Conservation (phyloP, 176 grass and related monocot species). For the Carex pumila region DNA sequence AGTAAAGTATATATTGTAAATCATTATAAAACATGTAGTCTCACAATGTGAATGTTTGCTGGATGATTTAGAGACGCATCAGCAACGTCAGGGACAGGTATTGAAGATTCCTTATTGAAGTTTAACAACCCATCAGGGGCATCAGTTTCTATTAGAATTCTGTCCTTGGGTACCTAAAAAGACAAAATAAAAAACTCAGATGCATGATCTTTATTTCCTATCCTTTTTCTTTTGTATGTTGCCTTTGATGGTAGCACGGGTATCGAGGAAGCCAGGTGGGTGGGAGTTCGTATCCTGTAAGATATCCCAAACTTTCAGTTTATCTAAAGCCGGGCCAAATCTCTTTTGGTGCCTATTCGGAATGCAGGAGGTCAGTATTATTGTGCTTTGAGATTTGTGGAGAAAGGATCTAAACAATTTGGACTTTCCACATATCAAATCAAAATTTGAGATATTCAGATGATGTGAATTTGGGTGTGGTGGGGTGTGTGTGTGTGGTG, state of each 20-base stretch:
- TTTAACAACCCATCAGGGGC: conserved; percentile 59
- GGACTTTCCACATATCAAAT: too few relatives aligned
- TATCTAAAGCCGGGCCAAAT: too few relatives aligned
- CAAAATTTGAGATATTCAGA: too few relatives aligned
- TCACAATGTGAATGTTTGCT: conserved; percentile 71
- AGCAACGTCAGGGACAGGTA: conserved; percentile 20
- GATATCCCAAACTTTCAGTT: too few relatives aligned
- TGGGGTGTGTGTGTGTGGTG: not conserved
- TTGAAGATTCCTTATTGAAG: conserved; percentile 39
- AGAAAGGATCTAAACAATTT: too few relatives aligned
- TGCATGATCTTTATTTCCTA: not conserved
- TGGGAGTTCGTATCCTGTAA: too few relatives aligned
- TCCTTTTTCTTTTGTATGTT: not conserved
- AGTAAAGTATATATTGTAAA: not conserved
- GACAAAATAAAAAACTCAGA: not conserved
- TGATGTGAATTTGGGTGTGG: too few relatives aligned
- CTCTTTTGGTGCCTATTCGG: too few relatives aligned
- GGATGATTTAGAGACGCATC: conserved; percentile 56
- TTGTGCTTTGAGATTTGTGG: too few relatives aligned
- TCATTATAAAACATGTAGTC: conserved; percentile 16
- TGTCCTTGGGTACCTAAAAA: conserved; percentile 66
- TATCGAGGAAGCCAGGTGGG: too few relatives aligned
- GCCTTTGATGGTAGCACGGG: not conserved
- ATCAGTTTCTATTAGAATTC: conserved; percentile 86
- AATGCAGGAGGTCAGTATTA: too few relatives aligned